Evolutionary conservation across 345 rosid species (phyloP), one percentile per base, ranked within the genome.

Genomic region (Pseudoturritis turrita): DNA sequence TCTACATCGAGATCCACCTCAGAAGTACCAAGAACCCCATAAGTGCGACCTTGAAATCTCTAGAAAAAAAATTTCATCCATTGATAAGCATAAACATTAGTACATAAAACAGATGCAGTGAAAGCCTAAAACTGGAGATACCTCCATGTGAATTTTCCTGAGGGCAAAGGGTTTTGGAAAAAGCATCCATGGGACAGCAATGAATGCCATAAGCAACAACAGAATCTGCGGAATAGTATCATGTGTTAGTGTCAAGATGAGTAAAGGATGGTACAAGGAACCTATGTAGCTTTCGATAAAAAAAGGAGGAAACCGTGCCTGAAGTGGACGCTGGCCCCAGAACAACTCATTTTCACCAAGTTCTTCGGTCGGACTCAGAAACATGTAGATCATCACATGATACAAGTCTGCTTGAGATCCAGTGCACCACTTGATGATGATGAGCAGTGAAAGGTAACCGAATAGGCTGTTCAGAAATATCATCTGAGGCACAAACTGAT

Each of bases 351-450:
- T 91, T 63, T 89, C 98, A 19, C 91, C 94, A 57, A 91, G 97
- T 61, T 83, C 90, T 36, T 89, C 98, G 3, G 96, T 89, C 31
- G 98, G 98, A 75, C 97, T 88, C 79, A 94, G 77, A 83, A 94
- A 94, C 97, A 94, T 91, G 83, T 94, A 94, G 71, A 94, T 94
- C 98, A 94, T 94, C 68, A 94, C 98, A 83, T 94, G 97, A 79
- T 94, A 94, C 75, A 94, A 91, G 83, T 94, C 98, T 49, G 97
- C 97, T 82, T 88, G 94, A 75, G 98, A 89, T 78, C 98, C 98
- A 44, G 87, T 87, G 87, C 97, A 88, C 98, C 98, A 94, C 86
- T 94, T 94, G 81, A 91, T 81, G 78, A 91, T 73, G 62, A 91
- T 85, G 65, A 94, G 95, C 74, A 94, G 89, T 12, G 98, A 88